Conservation (phyloP, 2,329 filamentous ascomycete species). For the Peltaster fructicola region DNA sequence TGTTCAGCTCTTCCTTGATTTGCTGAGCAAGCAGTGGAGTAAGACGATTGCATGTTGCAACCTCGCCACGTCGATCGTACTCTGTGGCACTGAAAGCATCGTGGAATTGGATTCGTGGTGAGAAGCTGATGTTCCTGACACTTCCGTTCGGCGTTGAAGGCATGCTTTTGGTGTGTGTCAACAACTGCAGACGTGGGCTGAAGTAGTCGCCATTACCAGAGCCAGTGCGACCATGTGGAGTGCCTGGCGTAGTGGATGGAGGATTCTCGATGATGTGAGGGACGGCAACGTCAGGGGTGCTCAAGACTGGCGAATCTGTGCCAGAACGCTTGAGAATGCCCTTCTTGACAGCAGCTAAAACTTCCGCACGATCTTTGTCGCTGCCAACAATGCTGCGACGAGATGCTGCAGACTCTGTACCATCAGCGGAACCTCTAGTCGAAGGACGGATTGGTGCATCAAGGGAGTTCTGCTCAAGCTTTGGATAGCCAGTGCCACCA, state of each 20-base stretch:
- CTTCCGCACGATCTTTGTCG: constrained; percentile 77
- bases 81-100: constrained; percentile 93
- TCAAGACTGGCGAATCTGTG: constrained; percentile 45
- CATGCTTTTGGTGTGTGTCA: constrained; percentile 58
- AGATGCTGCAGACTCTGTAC: constrained; percentile 36
- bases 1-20: constrained; percentile 98
- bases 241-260: constrained; percentile 71
- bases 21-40: constrained; percentile 96
- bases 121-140: constrained; percentile 55
- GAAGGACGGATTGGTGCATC: constrained; percentile 35
- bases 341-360: constrained; percentile 81
- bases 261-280: constrained; percentile 58
- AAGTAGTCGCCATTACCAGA: constrained; percentile 72
- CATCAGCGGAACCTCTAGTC: constrained; percentile 30
- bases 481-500: constrained; percentile 67
- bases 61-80: constrained; percentile 88
- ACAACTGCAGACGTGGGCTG: constrained; percentile 46
- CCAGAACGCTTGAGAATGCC: constrained; percentile 77
- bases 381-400: constrained; percentile 84
- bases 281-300: constrained; percentile 48
- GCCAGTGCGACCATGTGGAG: constrained; percentile 70
- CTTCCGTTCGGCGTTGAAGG: constrained; percentile 57
- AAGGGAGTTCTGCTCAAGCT: constrained; percentile 64
- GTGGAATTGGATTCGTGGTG: constrained; percentile 81
- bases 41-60: constrained; percentile 92